Base-by-base conservation (phyloP, 2,329 filamentous ascomycete genomes). In the Xylaria sp. region DNA sequence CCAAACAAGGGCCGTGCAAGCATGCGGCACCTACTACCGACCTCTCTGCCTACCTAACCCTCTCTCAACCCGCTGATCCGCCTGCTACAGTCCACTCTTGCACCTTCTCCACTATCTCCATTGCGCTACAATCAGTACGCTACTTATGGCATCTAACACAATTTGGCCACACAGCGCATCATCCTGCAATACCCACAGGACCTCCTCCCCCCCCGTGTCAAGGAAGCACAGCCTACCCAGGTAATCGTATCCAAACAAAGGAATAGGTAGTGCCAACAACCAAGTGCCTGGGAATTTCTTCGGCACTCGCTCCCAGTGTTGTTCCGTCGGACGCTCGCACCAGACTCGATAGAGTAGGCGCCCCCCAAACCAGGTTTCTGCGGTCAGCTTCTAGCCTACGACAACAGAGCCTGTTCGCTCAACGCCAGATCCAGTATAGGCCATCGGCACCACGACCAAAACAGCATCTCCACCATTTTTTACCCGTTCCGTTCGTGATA, bases 341-440 rank as follows among this genome's bases (percentile, higher is more conserved):
- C 80, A 80, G 76, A 77, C 79, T 81, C 78, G 72, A 80, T 80
- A 74, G 75, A 81, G 78, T 75, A 76, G 61, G 58, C 76, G 71
- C n/a, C 70, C 81, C 68, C 70, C 81, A 79, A 83, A 83, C 82
- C 81, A 81, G 80, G 80, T 81, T 81, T 82, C 79, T 80, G 81
- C 81, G 77, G 84, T 80, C 71, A 68, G 74, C 70, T 73, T 75
- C 73, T 72, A 76, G 76, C 74, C 75, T 77, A 75, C 77, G 76
- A 77, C 75, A 76, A 78, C 70, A 75, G 72, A 73, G 72, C 74
- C 78, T 80, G 79, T 80, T 80, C 81, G 80, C 80, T 79, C 79
- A 79, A 80, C 80, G 78, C 84, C 84, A 85, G 83, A 87, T 86
- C 80, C 80, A 86, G 84, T 85, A 85, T 86, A 87, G 84, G 81